Evolutionary conservation across 1,139 yeast genomes (phyloP), one percentile per base, ranked within the genome.

Genomic region (Wickerhamiella pararugosa): DNA sequence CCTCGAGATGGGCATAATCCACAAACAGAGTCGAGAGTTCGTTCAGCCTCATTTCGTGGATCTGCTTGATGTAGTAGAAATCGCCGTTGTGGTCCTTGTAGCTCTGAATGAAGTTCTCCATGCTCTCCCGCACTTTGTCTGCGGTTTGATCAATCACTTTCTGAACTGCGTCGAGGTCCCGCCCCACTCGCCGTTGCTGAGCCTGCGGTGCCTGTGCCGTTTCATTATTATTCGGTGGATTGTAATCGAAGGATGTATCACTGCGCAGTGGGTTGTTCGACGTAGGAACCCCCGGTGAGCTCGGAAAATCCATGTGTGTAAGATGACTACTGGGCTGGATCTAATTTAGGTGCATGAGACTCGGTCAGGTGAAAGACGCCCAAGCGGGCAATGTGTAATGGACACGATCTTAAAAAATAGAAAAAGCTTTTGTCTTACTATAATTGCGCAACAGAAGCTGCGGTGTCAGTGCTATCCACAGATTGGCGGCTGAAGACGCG

Each of bases 91-190:
- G 83, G 37, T 75, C 79, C n/a, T 35, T 43, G 39, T 38, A 51
- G 11, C 37, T 39, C 57, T 79, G 83, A 48, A 90, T 63, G 57
- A 90, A 90, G 51, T 72, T 75, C 58, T 86, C 95, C 59, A 90
- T 90, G 28, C 92, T 77, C 58, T 86, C 94, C 42, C 92, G 72
- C 10, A 90, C 96, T 53, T 84, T 83, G 57, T 87, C 96, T 47
- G 95, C 96, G 5, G 95, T 86, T 35, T 79, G 75, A 65, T 90
- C 98, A 21, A 75, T 75, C 29, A 90, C 95, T 58, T 81, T 83
- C 32, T 94, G 87, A 41, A 87, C 84, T 15, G 49, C 52, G 25
- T 36, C 32, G 7, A 30, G 32, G n/a, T 35, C 37, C 21, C 21
- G 2, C 21, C 21, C 21, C 21, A 15, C 31, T 11, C 26, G 26